phyloP scores from a whole-genome alignment of 805 yeast genomes.

The Blastobotrys americana region DNA sequence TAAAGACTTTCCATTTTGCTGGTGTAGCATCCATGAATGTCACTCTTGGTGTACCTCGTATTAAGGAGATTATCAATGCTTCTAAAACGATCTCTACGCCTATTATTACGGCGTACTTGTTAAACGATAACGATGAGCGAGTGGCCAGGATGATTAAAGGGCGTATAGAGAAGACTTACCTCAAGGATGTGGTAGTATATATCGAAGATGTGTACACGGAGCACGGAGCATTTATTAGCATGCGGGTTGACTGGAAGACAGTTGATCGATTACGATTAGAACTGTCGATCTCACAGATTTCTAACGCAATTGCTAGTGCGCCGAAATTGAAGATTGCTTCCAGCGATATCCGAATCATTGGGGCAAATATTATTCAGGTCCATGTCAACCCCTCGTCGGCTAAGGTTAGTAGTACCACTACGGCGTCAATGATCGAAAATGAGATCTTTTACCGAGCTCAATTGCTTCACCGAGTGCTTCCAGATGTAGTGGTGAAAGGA shows the following conservation, averaged over 20 bases:
- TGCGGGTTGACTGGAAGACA: slow-evolving; percentile 74
- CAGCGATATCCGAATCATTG: slow-evolving; percentile 61
- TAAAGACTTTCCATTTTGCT: slow-evolving; percentile 95
- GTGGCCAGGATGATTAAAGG: slow-evolving; percentile 99
- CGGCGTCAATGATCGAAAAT: slow-evolving; percentile 33
- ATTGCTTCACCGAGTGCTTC: slow-evolving; percentile 75
- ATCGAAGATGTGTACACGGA: slow-evolving; percentile 92
- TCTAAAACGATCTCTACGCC: slow-evolving; percentile 94
- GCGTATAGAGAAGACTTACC: slow-evolving; percentile 82
- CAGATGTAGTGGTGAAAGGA: slow-evolving; percentile 88
- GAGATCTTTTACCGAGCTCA: slow-evolving; percentile 84
- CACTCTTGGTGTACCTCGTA: slow-evolving; percentile 98
- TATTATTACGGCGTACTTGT: slow-evolving; percentile 88
- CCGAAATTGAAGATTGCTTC: slow-evolving; percentile 81
- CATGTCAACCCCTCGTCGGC: slow-evolving; percentile 33
- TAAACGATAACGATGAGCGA: slow-evolving; percentile 88
- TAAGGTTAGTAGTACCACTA: slow-evolving; percentile 37
- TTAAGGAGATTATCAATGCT: slow-evolving; percentile 96
- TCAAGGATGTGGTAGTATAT: slow-evolving; percentile 79
- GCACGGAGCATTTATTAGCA: slow-evolving; percentile 66
- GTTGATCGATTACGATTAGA: slow-evolving; percentile 88
- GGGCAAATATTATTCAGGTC: slow-evolving; percentile 47
- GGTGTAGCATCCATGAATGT: slow-evolving; percentile 99
- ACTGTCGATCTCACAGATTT: slow-evolving; percentile 77
- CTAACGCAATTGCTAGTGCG: slow-evolving; percentile 69